Conservation (phyloP, 2,329 filamentous ascomycete genomes). For the Dactylellina sp. region DNA sequence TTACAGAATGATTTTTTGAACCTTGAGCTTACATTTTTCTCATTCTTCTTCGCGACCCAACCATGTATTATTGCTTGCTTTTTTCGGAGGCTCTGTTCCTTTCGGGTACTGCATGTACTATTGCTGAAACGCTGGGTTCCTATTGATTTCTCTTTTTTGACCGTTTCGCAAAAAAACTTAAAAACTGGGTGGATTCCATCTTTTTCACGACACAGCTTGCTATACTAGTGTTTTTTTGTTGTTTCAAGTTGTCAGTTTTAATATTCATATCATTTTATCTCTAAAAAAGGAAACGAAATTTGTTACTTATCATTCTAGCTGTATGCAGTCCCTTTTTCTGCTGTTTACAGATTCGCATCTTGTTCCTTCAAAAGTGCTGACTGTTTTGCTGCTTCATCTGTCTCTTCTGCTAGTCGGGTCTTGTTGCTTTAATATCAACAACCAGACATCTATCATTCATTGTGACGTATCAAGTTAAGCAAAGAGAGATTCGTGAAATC, state of each 20-base stretch:
- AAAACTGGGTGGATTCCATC: slow-evolving; percentile 7
- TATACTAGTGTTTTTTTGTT: background rate
- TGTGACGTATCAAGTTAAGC: too few relatives aligned
- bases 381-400: too few relatives aligned
- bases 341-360: background rate
- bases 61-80: slow-evolving; percentile 47
- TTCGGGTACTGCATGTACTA: slow-evolving; percentile 46
- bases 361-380: background rate
- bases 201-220: too few relatives aligned
- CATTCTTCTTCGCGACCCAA: slow-evolving; percentile 14
- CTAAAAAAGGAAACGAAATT: slow-evolving; percentile 5
- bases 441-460: too few relatives aligned
- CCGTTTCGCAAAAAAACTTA: slow-evolving; percentile 4
- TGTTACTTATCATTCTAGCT: background rate
- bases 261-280: background rate
- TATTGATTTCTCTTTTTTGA: background rate
- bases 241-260: background rate
- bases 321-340: background rate
- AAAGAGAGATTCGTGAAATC: too few relatives aligned
- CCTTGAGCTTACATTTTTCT: background rate
- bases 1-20: slow-evolving; percentile 35
- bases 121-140: slow-evolving; percentile 18
- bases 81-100: slow-evolving; percentile 46
- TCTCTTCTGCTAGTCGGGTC: too few relatives aligned
- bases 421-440: too few relatives aligned